Base-by-base conservation (phyloP, 768 basidiomycete genomes). In the Dacryopinax spathularia region DNA sequence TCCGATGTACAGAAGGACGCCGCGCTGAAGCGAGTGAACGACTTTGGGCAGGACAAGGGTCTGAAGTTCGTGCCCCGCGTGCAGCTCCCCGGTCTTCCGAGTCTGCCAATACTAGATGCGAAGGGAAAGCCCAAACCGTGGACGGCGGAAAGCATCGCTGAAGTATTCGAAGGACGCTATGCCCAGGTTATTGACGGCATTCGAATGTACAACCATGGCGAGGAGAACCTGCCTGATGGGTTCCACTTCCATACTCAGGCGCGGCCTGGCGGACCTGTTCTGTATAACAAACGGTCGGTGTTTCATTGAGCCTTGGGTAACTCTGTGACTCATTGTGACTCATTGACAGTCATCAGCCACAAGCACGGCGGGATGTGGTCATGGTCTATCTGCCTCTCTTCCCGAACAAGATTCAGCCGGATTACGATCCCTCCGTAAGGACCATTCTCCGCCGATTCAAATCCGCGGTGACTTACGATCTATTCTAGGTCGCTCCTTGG, bases 181-280 rank as follows among this genome's bases (percentile, higher is more conserved):
- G 62, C 62, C 22, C 65, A 66, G 39, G 65, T 65, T 36, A 44
- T 66, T 31, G 66, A 66, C 34, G 66, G 66, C 5, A 20, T 62
- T 0, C 66, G 56, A 13, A 64, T 27, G 48, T 56, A 56, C 48
- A 56, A 56, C 25, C 48, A 56, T 29, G 25, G 13, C 22, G 48
- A 29, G 29, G 48, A 27, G 6, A 29, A 13, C 18, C 10, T 56
- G 4, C 48, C 48, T 6, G 48, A 56, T 27, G 48, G 48, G 15
- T 56, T 56, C 48, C 48, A 56, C 18, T 56, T 56, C 48, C 48
- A 56, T 20, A 5, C 48, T 25, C 48, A 56, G 48, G 48, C 25
- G 29, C 25, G 22, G 25, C 48, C 48, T 9, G 48, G 48, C 20
- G 48, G 48, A 27, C 48, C 48, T 6, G 25, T 56, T 20, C 20